Percentiles rank a stretch among this genome's conserved stretches.
Evolutionary conservation across 306 rosid genomes (phyloP).

Genomic region (Trifolium fragiferum): DNA sequence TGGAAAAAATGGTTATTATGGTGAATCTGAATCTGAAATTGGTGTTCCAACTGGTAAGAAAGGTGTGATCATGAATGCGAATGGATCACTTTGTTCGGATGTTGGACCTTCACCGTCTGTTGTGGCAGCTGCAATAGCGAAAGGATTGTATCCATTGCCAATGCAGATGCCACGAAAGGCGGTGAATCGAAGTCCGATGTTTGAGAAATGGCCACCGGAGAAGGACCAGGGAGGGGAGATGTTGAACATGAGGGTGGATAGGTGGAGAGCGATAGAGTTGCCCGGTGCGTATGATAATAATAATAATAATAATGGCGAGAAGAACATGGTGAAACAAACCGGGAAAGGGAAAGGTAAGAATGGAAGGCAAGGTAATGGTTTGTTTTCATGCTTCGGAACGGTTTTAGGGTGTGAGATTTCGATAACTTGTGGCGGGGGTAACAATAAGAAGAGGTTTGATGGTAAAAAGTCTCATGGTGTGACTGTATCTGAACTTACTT

Average conservation of each 20-base stretch:
- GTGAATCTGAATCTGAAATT: constrained; percentile 47
- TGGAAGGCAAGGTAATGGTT: constrained; percentile 27
- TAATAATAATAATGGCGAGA: background rate
- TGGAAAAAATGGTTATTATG: background rate
- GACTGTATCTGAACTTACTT: constrained; percentile 55
- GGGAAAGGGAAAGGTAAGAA: constrained; percentile 12
- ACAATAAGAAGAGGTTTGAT: constrained; percentile 47
- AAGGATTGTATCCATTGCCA: constrained; percentile 59
- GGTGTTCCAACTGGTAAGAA: constrained; percentile 7
- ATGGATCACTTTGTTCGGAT: constrained; percentile 68
- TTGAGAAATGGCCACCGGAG: constrained; percentile 61
- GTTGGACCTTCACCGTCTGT: constrained; percentile 79
- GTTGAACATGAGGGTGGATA: constrained; percentile 61
- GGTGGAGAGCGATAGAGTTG: constrained; percentile 60
- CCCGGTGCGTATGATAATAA: constrained; percentile 52
- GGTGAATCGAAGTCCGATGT: constrained; percentile 36
- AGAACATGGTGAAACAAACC: background rate
- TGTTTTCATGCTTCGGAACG: constrained; percentile 78
- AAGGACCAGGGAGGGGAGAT: constrained; percentile 54
- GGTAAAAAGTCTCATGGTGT: constrained; percentile 38
- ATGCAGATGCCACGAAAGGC: background rate
- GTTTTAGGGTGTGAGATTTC: constrained; percentile 74
- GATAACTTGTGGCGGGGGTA: constrained; percentile 69
- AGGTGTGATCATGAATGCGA: constrained; percentile 38
- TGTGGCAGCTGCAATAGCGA: constrained; percentile 79